Evolutionary conservation across 1,284 basidiomycete species (phyloP).

Genomic region (Xerocomus amazonicus): DNA sequence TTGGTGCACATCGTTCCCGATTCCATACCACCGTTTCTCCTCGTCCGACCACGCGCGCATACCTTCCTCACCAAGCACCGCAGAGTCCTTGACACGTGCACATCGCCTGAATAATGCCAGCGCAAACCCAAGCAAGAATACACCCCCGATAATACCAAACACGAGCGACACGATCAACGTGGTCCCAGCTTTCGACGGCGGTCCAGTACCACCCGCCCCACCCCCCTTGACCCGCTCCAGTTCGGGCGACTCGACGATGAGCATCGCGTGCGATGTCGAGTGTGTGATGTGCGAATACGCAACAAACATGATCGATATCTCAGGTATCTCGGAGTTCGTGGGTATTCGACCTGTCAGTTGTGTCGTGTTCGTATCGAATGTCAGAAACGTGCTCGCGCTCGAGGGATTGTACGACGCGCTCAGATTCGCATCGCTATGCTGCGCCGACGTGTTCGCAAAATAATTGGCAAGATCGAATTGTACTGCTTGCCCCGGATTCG

Average conservation of each 20-base stretch:
- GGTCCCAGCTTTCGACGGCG: slow-evolving; percentile 44
- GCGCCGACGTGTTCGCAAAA: slow-evolving; percentile 44
- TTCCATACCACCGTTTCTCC: slow-evolving; percentile 66
- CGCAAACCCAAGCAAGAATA: slow-evolving; percentile 51
- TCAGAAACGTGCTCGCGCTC: slow-evolving; percentile 44
- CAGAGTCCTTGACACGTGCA: slow-evolving; percentile 55
- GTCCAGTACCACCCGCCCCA: slow-evolving; percentile 32
- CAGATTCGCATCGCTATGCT: slow-evolving; percentile 44
- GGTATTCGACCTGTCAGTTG: slow-evolving; percentile 57
- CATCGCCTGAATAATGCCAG: slow-evolving; percentile 55
- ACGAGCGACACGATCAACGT: slow-evolving; percentile 58
- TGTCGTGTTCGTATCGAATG: slow-evolving; percentile 45
- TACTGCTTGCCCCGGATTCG: slow-evolving; percentile 44
- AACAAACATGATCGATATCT: slow-evolving; percentile 54
- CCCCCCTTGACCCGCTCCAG: slow-evolving; percentile 27
- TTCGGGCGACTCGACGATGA: slow-evolving; percentile 51
- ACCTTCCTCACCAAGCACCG: slow-evolving; percentile 55
- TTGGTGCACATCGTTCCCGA: slow-evolving; percentile 39
- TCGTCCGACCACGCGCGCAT: slow-evolving; percentile 52
- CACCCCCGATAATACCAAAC: slow-evolving; percentile 59
- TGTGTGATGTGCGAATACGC: slow-evolving; percentile 63
- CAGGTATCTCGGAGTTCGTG: slow-evolving; percentile 32
- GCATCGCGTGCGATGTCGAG: slow-evolving; percentile 63
- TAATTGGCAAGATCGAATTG: slow-evolving; percentile 48
- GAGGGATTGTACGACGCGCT: slow-evolving; percentile 51